Conservation (phyloP, 2,329 filamentous ascomycete genomes). For the Paramyrothecium sp. region DNA sequence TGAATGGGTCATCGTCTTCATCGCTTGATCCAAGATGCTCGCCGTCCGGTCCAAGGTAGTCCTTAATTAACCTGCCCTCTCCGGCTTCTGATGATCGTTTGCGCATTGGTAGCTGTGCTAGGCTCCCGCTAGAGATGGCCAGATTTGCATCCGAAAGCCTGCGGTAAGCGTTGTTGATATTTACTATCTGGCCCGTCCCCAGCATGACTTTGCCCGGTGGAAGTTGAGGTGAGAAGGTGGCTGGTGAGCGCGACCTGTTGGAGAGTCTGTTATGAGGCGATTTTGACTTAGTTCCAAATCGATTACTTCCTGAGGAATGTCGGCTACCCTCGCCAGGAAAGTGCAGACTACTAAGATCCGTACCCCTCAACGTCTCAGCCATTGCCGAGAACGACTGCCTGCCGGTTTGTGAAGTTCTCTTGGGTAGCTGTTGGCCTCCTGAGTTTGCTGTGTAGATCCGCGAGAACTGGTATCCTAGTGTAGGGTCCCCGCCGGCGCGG, state of each 20-base stretch:
- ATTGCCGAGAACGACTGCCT: constrained; percentile 36
- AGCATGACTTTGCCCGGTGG: constrained; percentile 44
- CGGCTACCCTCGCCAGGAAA: constrained; percentile 45
- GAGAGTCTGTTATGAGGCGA: constrained; percentile 50
- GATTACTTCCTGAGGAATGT: constrained; percentile 35
- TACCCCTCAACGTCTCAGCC: constrained; percentile 52
- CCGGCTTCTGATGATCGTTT: constrained; percentile 44
- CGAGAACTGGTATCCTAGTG: constrained; percentile 59
- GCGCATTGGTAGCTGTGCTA: constrained; percentile 60
- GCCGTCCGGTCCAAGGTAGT: constrained; percentile 64
- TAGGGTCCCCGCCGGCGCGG: constrained; percentile 37
- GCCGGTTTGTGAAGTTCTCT: constrained; percentile 48
- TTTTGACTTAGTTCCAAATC: constrained; percentile 44
- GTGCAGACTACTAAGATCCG: constrained; percentile 48
- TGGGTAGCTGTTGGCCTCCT: constrained; percentile 46
- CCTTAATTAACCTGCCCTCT: constrained; percentile 63
- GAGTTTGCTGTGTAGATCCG: constrained; percentile 52
- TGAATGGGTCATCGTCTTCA: constrained; percentile 64
- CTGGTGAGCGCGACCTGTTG: constrained; percentile 36
- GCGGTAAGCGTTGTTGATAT: constrained; percentile 69
- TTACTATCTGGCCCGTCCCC: constrained; percentile 60
- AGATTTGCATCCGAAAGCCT: constrained; percentile 71
- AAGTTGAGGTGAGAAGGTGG: constrained; percentile 21
- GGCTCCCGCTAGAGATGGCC: constrained; percentile 58
- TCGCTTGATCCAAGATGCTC: constrained; percentile 69